Base-by-base conservation (phyloP, 306 rosid genomes). In the Leucaena leucocephala region DNA sequence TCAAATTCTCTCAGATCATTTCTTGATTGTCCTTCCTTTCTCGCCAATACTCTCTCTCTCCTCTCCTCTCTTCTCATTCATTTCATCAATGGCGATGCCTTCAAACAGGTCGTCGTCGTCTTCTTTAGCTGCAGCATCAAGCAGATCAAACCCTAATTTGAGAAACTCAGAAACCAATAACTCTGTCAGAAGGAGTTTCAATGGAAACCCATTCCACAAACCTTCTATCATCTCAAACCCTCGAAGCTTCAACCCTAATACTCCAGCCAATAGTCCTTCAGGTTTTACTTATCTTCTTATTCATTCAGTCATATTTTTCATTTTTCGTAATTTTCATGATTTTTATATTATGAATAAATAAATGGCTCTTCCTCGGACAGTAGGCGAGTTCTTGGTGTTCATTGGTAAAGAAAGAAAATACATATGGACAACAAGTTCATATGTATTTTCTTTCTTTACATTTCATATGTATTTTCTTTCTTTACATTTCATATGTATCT, bases 221-320 rank as follows among this genome's bases (percentile, higher is more conserved):
- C 96, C 96, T 39, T 87, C 97, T 1, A 55, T 88, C 11, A 38
- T 76, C 21, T 42, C 87, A 12, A 86, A 64, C 71, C 85, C 88
- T 9, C 87, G 90, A 72, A 75, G 86, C 43, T 78, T 76, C 40
- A 85, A 84, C 48, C 89, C 94, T 13, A 80, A 76, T n/a, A 88
- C 98, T 57, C 95, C 90, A 2, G 89, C 82, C 62, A 91, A 87
- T 68, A 85, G 92, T 61, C 94, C 98, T 70, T 84, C 92, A 76
- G 98, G 98, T 91, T 68, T 61, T 21, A 54, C 4, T 36, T 21
- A 12, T 61, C 50, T 61, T 21, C 52, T 48, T 19, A 3, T 13
- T 40, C 36, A 16, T n/a, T 54, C 59, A 27, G 27, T 27, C 27
- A 54, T 16, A 5, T 7, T 76, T n/a, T 0, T 8, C 68, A 42